Base-by-base conservation (phyloP, 139 green algal species). In the Gonium pectorale region DNA sequence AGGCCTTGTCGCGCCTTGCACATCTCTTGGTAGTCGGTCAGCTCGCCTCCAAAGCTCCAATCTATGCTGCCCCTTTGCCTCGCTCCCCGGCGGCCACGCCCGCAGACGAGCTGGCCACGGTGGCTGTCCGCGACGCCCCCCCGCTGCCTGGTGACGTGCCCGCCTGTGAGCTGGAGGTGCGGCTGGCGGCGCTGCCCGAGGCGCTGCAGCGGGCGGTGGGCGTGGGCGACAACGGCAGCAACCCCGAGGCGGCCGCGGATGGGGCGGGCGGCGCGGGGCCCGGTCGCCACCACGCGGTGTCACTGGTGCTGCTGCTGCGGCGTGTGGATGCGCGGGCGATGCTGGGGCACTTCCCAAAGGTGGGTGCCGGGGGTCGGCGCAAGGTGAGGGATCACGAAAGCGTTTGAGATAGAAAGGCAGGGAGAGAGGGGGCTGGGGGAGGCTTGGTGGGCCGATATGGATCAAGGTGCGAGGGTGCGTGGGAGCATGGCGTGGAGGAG, bases 291-390 rank as follows among this genome's bases (percentile, higher is more conserved):
- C 35, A 41, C n/a, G 72, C 33, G 3, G 51, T 81, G 74, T 41
- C 54, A 37, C 74, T 81, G 74, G 37, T 59, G 54, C 38, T 81
- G 74, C 31, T 40, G 41, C 26, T 81, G 74, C 27, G 5, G 31
- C 43, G 43, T 27, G 37, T 59, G 38, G 74, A 27, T 2, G 74
- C 74, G 26, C 29, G 11, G 13, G n/a, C n/a, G 38, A 81, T 81
- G 74, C 63, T 81, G 37, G 27, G 41, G 54, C 74, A 69, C 9
- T 56, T 81, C 22, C 74, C 74, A 9, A 59, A 31, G 72, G 72
- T 80, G 49, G 37, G 31, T 62, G 8, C 54, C 54, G 54, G 13
- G 21, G 8, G 11, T 5, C 9, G n/a, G 54, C 9, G 27, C 9
- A 24, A 63, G 54, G 54, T 63, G 46, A 54, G 46, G 46, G 46